Base-by-base conservation (phyloP, 441 rosid species). In the Euphorbia schlechtendalii region DNA sequence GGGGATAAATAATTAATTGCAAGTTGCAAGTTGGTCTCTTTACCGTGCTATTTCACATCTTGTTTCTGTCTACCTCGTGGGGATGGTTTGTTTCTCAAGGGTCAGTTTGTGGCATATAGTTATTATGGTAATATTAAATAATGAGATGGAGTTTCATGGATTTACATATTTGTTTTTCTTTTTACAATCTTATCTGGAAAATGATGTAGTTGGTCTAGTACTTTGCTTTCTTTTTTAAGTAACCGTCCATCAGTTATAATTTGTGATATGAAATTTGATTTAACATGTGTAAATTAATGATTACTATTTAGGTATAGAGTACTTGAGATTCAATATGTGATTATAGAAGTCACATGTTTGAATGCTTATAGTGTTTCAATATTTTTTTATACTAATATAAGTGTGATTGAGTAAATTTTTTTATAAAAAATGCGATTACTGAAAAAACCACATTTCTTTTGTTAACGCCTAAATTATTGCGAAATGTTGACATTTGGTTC, bases 401-500 rank as follows among this genome's bases (percentile, higher is more conserved):
- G n/a, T n/a, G n/a, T n/a, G n/a, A n/a, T n/a, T n/a, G n/a, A n/a
- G n/a, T n/a, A n/a, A n/a, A n/a, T n/a, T n/a, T n/a, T n/a, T n/a
- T n/a, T n/a, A n/a, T n/a, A n/a, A n/a, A n/a, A n/a, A n/a, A n/a
- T n/a, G n/a, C n/a, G n/a, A n/a, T n/a, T n/a, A n/a, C n/a, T n/a
- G n/a, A n/a, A n/a, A n/a, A n/a, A n/a, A n/a, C n/a, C n/a, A n/a
- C n/a, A n/a, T n/a, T n/a, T n/a, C n/a, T n/a, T n/a, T n/a, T n/a
- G n/a, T 58, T 58, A 34, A 34, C 6, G 48, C 25, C 22, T 38
- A 34, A 10, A 17, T 20, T 59, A n/a, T 59, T 59, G 4, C 34
- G 46, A 20, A 18, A 64, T 63, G 43, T 63, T 49, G 66, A 63
- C 57, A 52, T 51, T 52, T 52, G 15, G 41, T 21, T 8, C 9